These are phyloP conservation scores for Clonostachys sp. DNA, from an alignment of 2,329 filamentous ascomycete species.

Conservation along the genomic window DNA sequence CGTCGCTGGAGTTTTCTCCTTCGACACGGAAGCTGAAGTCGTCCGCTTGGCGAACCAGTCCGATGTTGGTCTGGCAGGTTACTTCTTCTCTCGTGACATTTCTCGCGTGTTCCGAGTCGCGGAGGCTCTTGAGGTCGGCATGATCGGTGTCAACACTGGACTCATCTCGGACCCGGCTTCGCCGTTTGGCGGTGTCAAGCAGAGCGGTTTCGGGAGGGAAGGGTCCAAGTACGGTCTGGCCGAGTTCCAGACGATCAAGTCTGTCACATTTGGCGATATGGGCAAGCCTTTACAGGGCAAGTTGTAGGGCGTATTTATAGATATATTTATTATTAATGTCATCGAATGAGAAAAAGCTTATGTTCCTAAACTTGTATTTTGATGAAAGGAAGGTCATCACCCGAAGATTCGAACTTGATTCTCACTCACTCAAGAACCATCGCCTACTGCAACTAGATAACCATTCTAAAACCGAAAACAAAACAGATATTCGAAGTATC, in stretches of 20 bases:
- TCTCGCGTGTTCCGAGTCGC: slow-evolving; percentile 57
- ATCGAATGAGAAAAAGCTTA: neutral
- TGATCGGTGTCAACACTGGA: slow-evolving; percentile 83
- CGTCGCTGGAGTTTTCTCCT: slow-evolving; percentile 84
- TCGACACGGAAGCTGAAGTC: slow-evolving; percentile 85
- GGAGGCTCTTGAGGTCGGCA: slow-evolving; percentile 74
- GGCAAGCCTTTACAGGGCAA: slow-evolving; percentile 46
- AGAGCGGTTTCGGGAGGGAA: slow-evolving; percentile 77
- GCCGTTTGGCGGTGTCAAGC: slow-evolving; percentile 76
- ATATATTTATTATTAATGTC: neutral
- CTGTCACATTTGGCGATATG: slow-evolving; percentile 49
- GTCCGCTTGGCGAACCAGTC: slow-evolving; percentile 75
- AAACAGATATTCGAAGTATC: no score
- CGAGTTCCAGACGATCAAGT: slow-evolving; percentile 74
- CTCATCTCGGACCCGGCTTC: slow-evolving; percentile 53
- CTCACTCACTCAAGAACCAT: no score
- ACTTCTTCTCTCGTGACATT: slow-evolving; percentile 76
- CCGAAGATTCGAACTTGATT: no score
- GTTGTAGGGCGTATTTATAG: slow-evolving; percentile 1
- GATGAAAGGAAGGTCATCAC: neutral
- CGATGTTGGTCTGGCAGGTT: slow-evolving; percentile 86
- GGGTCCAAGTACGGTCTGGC: slow-evolving; percentile 73
- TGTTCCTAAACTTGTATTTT: neutral
- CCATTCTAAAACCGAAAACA: neutral
- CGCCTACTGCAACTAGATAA: neutral